Conservation (phyloP, 495 filamentous ascomycete genomes). For the Penicillium flavigenum region DNA sequence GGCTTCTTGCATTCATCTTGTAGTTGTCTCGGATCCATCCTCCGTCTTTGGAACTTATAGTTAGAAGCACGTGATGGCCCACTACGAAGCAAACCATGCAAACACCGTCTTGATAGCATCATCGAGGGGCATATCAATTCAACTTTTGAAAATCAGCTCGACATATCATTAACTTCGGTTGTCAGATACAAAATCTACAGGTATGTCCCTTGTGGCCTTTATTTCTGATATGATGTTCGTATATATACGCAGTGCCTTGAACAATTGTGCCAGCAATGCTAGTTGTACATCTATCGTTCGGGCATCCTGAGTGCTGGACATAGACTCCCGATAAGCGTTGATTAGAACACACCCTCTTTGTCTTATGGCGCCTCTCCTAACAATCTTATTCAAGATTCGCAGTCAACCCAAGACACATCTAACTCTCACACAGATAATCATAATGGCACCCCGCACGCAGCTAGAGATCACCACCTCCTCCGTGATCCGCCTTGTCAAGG, state of each 20-base stretch:
- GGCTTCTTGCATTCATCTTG: not conserved
- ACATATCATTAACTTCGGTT: not conserved
- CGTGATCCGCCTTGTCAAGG: slow-evolving; percentile 81
- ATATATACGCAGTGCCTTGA: not conserved
- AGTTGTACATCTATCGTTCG: not conserved
- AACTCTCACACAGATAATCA: not conserved
- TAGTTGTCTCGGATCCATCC: not conserved
- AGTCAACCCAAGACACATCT: not conserved
- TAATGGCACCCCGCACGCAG: slow-evolving; percentile 70
- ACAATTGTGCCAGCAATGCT: not conserved
- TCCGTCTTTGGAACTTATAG: not conserved
- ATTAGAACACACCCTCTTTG: not conserved
- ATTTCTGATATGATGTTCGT: too few relatives aligned
- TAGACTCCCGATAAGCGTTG: not conserved
- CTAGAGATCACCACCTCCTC: slow-evolving; percentile 71
- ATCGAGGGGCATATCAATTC: slow-evolving; percentile 11
- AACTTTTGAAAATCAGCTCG: not conserved
- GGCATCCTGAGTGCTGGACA: not conserved
- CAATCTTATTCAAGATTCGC: not conserved
- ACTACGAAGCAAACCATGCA: slow-evolving; percentile 1
- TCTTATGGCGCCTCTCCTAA: not conserved
- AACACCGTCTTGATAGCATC: slow-evolving; percentile 9
- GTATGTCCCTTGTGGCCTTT: not conserved
- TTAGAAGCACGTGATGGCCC: not conserved
- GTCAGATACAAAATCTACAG: not conserved